Base-by-base conservation (phyloP, 805 yeast species). In the Candida dajiaensis region DNA sequence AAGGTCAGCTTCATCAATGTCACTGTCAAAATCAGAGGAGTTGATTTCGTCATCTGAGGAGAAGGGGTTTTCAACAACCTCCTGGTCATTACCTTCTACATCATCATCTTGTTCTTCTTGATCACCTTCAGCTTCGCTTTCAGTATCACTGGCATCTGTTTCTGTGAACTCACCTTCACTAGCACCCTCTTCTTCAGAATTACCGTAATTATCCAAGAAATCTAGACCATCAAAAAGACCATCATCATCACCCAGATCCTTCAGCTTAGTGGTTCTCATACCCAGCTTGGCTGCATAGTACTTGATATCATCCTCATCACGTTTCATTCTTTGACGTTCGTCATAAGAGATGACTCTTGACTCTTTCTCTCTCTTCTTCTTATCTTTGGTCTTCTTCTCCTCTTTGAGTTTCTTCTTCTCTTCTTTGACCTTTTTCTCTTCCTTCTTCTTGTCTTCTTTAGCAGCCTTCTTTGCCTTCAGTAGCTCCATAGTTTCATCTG, bases 241-340 rank as follows among this genome's bases (percentile, higher is more conserved):
- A 64, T 89, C 96, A 58, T 84, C 85, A 13, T 80, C 89, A 36
- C 35, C 29, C 49, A 63, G 51, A 75, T 76, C 62, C 35, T 72
- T 65, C 41, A 83, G 68, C 15, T 70, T 71, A 45, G 72, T 74
- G 0, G 80, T 77, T 52, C 80, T 80, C 54, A 86, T 62, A 1
- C 95, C 95, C 10, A 90, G 70, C 57, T 85, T 83, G 51, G 83
- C 84, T 4, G 97, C 90, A 62, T 89, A 90, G 59, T 83, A 88
- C 38, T 76, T 79, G 66, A 86, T 81, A 45, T 90, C 96, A 47
- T 78, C 82, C 49, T 87, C 95, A 54, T 86, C 95, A 51, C 75
- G 72, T 41, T 68, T 66, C 54, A 77, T 58, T 29, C 74, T 65
- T 6, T 75, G 77, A 33, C 70, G 69, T 33, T 80, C 81, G 4